Evolutionary conservation across 495 filamentous ascomycete species (phyloP), one percentile per base, ranked within the genome.

Genomic region (Hypoxylon cercidicola): DNA sequence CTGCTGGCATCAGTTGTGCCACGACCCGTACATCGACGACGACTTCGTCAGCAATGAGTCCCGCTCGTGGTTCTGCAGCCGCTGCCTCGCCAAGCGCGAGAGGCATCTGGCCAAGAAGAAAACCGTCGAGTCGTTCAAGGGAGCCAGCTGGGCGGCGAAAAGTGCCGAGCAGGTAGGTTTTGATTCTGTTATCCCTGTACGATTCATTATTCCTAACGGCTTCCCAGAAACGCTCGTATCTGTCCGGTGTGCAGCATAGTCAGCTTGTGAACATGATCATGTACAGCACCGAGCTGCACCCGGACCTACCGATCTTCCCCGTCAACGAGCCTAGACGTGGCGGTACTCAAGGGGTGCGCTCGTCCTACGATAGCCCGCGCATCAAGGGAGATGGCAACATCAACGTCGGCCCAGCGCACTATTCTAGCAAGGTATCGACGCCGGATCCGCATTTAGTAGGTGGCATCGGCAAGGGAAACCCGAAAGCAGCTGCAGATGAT

Each of bases 1-100:
- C 10, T 85, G 89, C 13, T 99, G 93, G 86, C 95, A 99, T 74
- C 93, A 97, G 75, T 84, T 85, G 62, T 98, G 95, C 69, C 93
- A 97, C 74, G 86, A 95, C 64, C 93, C 95, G 0, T 84, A 83
- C 4, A 93, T 99, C 64, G 79, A 82, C 7, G 84, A 88, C 59
- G 84, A 90, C 10, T 86, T 90, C 7, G 85, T 96, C 3, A 72
- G 57, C 23, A 79, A 89, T 60, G 87, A 88, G 49, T 84, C 82
- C 54, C 85, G 88, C 60, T 64, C 69, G 10, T 99, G 95, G 94
- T 85, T 87, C 67, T 99, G 95, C 74, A 72, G 72, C 4, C 80
- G 84, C 13, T 99, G 95, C 74, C 62, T 73, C 8, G 73, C 69
- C 0, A 85, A 84, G 68, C 74, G 78, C 21, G 79, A 80, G 45